Base-by-base conservation (phyloP, 2,329 filamentous ascomycete genomes). In the Phialophora macrospora region DNA sequence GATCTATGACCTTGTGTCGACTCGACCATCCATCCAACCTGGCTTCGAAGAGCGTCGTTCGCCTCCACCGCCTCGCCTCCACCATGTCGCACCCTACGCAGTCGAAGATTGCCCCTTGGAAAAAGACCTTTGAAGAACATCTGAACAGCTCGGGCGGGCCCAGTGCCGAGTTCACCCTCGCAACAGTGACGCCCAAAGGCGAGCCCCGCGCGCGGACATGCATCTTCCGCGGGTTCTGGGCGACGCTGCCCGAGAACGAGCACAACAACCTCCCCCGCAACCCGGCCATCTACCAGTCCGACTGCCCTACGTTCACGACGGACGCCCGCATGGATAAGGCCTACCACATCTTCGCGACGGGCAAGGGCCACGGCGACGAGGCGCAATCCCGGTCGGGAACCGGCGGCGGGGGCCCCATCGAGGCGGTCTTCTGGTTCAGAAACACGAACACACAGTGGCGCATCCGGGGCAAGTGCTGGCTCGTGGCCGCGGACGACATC, bases 321-420 rank as follows among this genome's bases (percentile, higher is more conserved):
- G 95, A 98, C 77, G 87, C 86, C 8, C 87, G 94, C 54, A 97
- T 96, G 92, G 85, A 88, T 66, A 98, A 98, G 81, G 82, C 90
- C 0, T 81, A 82, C 2, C 89, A 97, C 77, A 78, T 98, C 3
- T 86, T 88, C 68, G 80, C 79, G 5, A 82, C 79, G 4, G 80
- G 80, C 11, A 75, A 78, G 26, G 82, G 80, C 7, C 78, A 82
- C 59, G 82, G 82, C 6, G 75, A 78, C 34, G 77, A 78, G 38
- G 75, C 73, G 5, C 74, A 77, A 57, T 74, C 79, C 72, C 70
- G 81, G 78, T 71, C 70, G 62, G 81, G 87, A 62, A 83, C 82
- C 68, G 88, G 88, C 9, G 84, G 88, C 41, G 88, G 92, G 46
- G 87, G 87, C 0, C 83, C 85, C 2, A 87, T 94, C n/a, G 94